Conservation (phyloP, 768 basidiomycete species). For the Tricholoma hemisulphureum region DNA sequence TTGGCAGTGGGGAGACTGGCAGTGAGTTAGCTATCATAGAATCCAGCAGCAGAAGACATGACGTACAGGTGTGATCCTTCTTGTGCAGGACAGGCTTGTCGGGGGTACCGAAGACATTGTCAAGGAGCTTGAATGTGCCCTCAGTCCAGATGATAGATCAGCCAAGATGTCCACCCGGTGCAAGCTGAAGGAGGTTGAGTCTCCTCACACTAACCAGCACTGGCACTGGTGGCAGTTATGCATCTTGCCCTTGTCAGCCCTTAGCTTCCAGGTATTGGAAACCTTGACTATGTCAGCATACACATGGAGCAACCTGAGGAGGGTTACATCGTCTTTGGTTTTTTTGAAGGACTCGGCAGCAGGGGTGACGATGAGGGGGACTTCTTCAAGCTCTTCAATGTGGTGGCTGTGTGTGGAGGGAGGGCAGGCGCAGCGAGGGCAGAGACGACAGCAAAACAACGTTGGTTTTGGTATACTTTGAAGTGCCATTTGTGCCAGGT, state of each 20-base stretch:
- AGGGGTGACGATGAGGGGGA: conserved; percentile 86
- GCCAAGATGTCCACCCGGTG: conserved; percentile 98
- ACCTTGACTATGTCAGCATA: conserved; percentile 95
- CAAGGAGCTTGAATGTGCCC: conserved; percentile 87
- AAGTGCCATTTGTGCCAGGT: conserved; percentile 99
- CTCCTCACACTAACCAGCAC: conserved; percentile 88
- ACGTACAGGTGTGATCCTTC: conserved; percentile 85
- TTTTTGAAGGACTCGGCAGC: conserved; percentile 85
- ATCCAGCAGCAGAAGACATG: not conserved
- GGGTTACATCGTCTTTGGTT: conserved; percentile 94
- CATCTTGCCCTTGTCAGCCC: conserved; percentile 96
- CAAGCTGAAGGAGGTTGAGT: conserved; percentile 97
- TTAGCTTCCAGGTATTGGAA: conserved; percentile 93
- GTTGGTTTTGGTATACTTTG: conserved; percentile 99
- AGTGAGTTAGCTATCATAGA: not conserved
- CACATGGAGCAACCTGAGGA: conserved; percentile 87
- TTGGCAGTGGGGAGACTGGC: conserved; percentile 88
- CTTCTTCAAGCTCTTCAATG: conserved; percentile 95
- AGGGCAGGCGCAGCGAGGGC: conserved; percentile 97
- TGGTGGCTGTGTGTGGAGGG: conserved; percentile 97
- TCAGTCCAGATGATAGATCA: conserved; percentile 99
- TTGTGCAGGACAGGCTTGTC: conserved; percentile 84
- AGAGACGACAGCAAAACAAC: conserved; percentile 95
- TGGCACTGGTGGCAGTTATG: conserved; percentile 96
- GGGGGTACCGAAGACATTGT: conserved; percentile 93